Percentiles rank a stretch among this genome's conserved stretches.
These are phyloP conservation scores for Selaginella moellendorffii DNA, from an alignment of 75 land plant species.

Conservation along the genomic window DNA sequence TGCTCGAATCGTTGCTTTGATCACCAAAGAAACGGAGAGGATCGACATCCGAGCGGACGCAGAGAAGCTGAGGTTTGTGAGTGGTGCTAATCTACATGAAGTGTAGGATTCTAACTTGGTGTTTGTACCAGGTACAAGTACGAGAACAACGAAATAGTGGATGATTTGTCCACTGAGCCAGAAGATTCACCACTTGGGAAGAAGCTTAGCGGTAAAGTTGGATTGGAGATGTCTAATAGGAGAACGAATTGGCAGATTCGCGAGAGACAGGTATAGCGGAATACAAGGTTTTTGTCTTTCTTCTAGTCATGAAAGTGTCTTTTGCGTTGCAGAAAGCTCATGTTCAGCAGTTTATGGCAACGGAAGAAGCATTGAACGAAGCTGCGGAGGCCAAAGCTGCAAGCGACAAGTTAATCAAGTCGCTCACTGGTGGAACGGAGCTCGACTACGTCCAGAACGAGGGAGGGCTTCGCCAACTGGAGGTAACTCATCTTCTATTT, in stretches of 20 bases:
- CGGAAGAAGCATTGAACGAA: slow-evolving; percentile 88
- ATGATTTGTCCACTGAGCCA: background rate
- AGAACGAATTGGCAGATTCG: background rate
- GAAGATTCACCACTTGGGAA: background rate
- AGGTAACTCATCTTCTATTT: slow-evolving; percentile 32
- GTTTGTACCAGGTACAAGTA: slow-evolving; percentile 4
- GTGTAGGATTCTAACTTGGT: background rate
- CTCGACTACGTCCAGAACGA: slow-evolving; percentile 40
- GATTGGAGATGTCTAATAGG: background rate
- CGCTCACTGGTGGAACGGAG: slow-evolving; percentile 46
- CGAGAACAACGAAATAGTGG: slow-evolving; percentile 7
- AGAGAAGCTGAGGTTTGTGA: slow-evolving; percentile 65
- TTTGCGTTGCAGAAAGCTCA: slow-evolving; percentile 70
- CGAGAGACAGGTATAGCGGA: background rate
- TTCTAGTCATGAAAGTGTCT: too few relatives aligned
- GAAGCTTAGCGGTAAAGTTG: background rate
- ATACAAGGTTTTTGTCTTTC: too few relatives aligned
- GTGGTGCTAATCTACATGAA: background rate
- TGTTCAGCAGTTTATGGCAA: slow-evolving; percentile 97
- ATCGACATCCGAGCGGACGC: slow-evolving; percentile 97
- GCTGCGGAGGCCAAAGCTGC: slow-evolving; percentile 72
- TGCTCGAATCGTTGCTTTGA: background rate
- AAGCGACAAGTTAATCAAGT: slow-evolving; percentile 53
- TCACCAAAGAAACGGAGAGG: slow-evolving; percentile 63
- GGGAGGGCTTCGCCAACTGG: slow-evolving; percentile 61